Base-by-base conservation (phyloP, 768 basidiomycete genomes). In the Kockovaella imperatae region DNA sequence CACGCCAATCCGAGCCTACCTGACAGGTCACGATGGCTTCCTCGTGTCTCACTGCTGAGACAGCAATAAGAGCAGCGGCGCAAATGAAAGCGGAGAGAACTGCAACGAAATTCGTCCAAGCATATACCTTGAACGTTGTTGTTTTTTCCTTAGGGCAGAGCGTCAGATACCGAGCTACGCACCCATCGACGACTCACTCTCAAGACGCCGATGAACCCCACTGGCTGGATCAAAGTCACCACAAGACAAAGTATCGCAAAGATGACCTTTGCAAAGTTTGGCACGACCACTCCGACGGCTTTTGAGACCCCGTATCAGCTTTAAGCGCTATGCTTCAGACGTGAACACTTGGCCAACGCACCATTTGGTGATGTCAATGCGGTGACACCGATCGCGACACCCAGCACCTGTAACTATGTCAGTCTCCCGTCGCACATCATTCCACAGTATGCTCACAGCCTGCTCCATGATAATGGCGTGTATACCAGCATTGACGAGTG, bases 241-340 rank as follows among this genome's bases (percentile, higher is more conserved):
- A 83, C 74, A 68, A 87, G 87, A 60, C 83, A 86, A 17, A 87
- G 67, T 17, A 80, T 76, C 1, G 78, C 89, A 41, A 97, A 77
- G 45, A 97, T 74, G 75, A 74, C 79, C 5, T 79, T 75, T 1
- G 86, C 81, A 66, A 83, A 83, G 1, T 79, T 80, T 1, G 90
- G 89, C 1, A 87, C 84, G 10, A 80, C 79, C 34, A 85, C 85
- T 15, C 88, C 89, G 36, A 93, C 88, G 58, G 96, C 88, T 87
- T 49, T 29, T 7, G 4, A 28, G 56, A n/a, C n/a, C n/a, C n/a
- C 5, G 34, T 15, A 25, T 35, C 45, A 46, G 45, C 5, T 6
- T 6, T 39, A n/a, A 10, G n/a, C 10, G 10, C 36, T 21, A 7
- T 35, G 28, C 14, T 35, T 36, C 36, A 31, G 38, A 34, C 28